These are phyloP conservation scores for Capsicum chinense DNA, from an alignment of 257 asterid species.

Conservation along the genomic window DNA sequence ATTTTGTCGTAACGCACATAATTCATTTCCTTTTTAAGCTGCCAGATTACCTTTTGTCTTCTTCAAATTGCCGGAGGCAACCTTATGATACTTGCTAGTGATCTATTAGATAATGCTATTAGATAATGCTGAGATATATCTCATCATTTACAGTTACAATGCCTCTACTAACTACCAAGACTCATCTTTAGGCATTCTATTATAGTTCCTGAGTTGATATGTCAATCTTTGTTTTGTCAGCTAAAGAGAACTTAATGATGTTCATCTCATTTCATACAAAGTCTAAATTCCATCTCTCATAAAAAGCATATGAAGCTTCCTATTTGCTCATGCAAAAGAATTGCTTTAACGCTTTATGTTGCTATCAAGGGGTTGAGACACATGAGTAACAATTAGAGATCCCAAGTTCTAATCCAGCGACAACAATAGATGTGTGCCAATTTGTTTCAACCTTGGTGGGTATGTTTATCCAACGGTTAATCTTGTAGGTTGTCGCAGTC, in stretches of 20 bases:
- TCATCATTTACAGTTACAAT: background rate
- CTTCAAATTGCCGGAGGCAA: background rate
- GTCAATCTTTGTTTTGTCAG: background rate
- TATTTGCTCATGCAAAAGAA: background rate
- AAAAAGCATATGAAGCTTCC: background rate
- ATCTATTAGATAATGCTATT: background rate
- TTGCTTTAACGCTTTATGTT: too few species aligned
- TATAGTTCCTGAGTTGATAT: conserved; percentile 9
- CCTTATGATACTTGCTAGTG: background rate
- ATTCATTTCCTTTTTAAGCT: background rate
- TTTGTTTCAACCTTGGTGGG: background rate
- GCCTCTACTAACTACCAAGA: background rate
- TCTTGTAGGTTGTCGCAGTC: background rate
- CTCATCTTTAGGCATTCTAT: background rate
- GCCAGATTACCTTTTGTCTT: background rate
- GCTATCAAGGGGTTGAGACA: background rate
- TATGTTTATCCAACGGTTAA: background rate
- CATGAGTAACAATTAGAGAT: background rate
- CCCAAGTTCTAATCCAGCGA: background rate
- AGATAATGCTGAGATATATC: background rate
- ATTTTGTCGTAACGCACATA: background rate
- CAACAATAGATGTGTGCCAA: background rate
- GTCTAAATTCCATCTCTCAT: background rate
- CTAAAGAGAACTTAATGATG: conserved; percentile 2
- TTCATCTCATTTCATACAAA: background rate